Evolutionary conservation across 2,329 filamentous ascomycete genomes (phyloP), one percentile per base, ranked within the genome.

Genomic region (Neofusicoccum kwambonambiense): DNA sequence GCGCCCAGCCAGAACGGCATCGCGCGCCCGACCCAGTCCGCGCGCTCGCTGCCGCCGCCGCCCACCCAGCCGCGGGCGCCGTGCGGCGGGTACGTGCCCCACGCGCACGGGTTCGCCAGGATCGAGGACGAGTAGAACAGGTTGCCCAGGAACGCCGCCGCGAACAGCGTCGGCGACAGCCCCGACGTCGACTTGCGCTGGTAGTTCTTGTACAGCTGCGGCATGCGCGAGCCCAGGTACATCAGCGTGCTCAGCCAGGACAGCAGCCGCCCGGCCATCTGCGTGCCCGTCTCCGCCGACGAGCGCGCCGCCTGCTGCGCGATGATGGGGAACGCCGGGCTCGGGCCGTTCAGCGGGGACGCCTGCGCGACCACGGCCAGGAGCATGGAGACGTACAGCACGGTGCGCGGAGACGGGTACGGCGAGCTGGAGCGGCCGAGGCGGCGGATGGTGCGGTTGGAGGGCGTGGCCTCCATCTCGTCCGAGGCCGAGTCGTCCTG

Each of bases 141-240:
- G 70, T 90, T 90, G 2, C 88, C 88, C 70, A 84, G 84, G 73
- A 90, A 90, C 3, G 88, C 88, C 4, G 88, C 88, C 44, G 84
- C 78, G 77, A 90, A 90, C 56, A 90, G 82, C 0, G 85, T 76
- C 0, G 87, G 86, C 0, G 83, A 86, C 8, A 90, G 82, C 3
- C 88, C 88, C 1, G 87, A 81, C 11, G 87, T 89, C 49, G 86
- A 88, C 71, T 85, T 84, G 56, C 87, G 85, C 58, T 78, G 70
- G 72, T 86, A 84, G 75, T 90, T 90, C 70, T 89, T 87, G 78
- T 87, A 85, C 42, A 90, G 81, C 71, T 90, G 88, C 0, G 88
- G 88, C 67, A 69, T 70, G 62, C 70, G 71, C 42, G 77, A 71
- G 47, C 74, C 74, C 4, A 69, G 75, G 62, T 70, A 76, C 56